Evolutionary conservation across 257 asterid genomes (phyloP), one percentile per base, ranked within the genome.

Genomic region (Henckelia pumila): DNA sequence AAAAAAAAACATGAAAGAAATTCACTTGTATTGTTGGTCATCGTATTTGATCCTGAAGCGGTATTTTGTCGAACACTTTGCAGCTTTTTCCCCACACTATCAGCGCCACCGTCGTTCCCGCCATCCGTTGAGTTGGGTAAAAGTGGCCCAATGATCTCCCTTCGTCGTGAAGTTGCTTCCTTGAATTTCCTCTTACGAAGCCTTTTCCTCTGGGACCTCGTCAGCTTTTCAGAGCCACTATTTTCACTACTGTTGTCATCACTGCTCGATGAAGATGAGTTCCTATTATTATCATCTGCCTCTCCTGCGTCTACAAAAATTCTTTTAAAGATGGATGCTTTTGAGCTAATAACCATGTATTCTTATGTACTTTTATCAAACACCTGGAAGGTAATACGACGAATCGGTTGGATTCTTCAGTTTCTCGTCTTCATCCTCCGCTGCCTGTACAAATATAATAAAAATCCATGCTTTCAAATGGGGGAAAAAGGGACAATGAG

Each of bases 181-280:
- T 85, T 90, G 6, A 90, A 85, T 80, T 87, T 87, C 81, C 76
- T 84, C 75, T 78, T 80, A 14, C 94, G 87, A 55, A 85, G 80
- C 81, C 92, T 79, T 84, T 88, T 90, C 74, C 95, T 84, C 71
- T 87, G 88, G 13, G 97, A 91, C 78, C 97, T 81, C 32, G 87
- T 87, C 69, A 79, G 63, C 80, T 84, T 89, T 71, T 66, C 77
- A 37, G 61, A 7, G 49, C 69, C 75, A 14, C 50, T 66, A 11
- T 58, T 55, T 49, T 50, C 79, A 9, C 67, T 77, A 28, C 71
- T 59, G 4, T 29, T 0, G 7, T 69, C 73, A 14, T 60, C 74
- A 21, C 72, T 64, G 59, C 67, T 61, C 6, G 86, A 78, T 7
- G 77, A 71, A 23, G 73, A 66, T 17, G 78, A 73, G 53, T 76